Evolutionary conservation across 176 grass and related monocot genomes (phyloP).

Genomic region (Zea luxurians): DNA sequence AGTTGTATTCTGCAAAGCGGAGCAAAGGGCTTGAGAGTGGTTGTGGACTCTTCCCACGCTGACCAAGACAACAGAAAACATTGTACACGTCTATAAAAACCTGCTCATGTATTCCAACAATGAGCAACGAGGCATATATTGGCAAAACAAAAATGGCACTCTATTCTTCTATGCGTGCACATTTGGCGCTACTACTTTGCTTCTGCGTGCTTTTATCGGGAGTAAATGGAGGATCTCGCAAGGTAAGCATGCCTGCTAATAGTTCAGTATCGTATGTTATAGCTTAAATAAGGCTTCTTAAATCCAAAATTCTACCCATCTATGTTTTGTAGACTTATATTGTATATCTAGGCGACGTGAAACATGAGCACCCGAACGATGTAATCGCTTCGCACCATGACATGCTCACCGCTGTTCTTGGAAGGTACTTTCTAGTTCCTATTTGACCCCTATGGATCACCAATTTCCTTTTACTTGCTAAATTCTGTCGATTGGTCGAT

Average conservation of each 20-base stretch:
- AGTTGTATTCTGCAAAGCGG: too few species aligned
- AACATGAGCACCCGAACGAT: constrained; percentile 4
- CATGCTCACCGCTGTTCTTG: constrained; percentile 35
- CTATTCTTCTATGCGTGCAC: neutral
- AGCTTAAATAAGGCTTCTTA: neutral
- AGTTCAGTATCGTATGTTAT: neutral
- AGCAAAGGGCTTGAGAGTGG: neutral
- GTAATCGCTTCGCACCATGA: constrained; percentile 41
- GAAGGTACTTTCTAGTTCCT: constrained; percentile 6
- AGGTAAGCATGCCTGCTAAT: neutral
- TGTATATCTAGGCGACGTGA: constrained; percentile 24
- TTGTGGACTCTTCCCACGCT: neutral
- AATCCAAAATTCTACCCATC: neutral
- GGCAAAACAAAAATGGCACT: neutral
- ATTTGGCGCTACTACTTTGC: neutral
- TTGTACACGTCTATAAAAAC: neutral
- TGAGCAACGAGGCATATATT: neutral
- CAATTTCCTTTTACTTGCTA: neutral
- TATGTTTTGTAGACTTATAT: constrained; percentile 30
- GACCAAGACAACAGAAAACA: too few species aligned
- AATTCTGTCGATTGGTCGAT: neutral
- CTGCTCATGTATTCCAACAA: neutral
- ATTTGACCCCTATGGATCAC: neutral
- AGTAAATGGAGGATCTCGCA: neutral
- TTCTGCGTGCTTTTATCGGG: neutral